A percentile compares a stretch with the other conserved stretches of the same genome.
Evolutionary conservation across 108 stramenopile genomes (phyloP).

Genomic region (Fragilaria crotonensis): DNA sequence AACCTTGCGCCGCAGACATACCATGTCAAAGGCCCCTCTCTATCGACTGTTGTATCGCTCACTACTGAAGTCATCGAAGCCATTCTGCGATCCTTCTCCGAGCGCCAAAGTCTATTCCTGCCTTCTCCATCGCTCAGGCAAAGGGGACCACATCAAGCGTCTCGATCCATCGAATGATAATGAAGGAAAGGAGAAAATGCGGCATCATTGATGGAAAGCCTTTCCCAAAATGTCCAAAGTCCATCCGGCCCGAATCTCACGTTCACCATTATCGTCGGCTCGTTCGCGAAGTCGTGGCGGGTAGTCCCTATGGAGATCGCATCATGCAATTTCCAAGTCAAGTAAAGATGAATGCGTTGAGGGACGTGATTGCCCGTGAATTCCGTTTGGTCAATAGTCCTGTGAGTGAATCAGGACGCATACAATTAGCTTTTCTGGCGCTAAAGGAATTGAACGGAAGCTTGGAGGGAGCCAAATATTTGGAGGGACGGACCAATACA

Average conservation of each 20-base stretch:
- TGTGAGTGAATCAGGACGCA: constrained; percentile 31
- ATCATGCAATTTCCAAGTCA: constrained; percentile 27
- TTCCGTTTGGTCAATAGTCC: constrained; percentile 39
- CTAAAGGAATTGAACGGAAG: constrained; percentile 70
- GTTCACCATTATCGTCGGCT: constrained; percentile 25
- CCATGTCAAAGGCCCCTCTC: not conserved
- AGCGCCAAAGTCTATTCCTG: constrained; percentile 32
- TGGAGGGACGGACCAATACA: constrained; percentile 16
- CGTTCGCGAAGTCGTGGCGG: constrained; percentile 59
- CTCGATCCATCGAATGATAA: constrained; percentile 10
- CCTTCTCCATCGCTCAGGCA: constrained; percentile 54
- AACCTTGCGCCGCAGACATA: too few species aligned
- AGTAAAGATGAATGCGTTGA: constrained; percentile 15
- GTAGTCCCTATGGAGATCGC: constrained; percentile 17
- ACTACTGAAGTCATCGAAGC: constrained; percentile 52
- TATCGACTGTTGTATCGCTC: constrained; percentile 48
- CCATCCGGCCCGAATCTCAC: not conserved
- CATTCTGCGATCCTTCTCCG: constrained; percentile 46
- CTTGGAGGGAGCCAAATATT: constrained; percentile 43
- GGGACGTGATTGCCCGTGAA: constrained; percentile 58
- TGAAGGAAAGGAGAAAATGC: constrained; percentile 8
- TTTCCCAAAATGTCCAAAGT: not conserved
- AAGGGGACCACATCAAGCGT: constrained; percentile 47
- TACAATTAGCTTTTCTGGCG: constrained; percentile 59
- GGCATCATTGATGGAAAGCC: not conserved